Percentiles rank a stretch among this genome's conserved stretches.
These are phyloP conservation scores for Gaultheria prostrata DNA, from an alignment of 148 eudicot genomes.

Conservation along the genomic window DNA sequence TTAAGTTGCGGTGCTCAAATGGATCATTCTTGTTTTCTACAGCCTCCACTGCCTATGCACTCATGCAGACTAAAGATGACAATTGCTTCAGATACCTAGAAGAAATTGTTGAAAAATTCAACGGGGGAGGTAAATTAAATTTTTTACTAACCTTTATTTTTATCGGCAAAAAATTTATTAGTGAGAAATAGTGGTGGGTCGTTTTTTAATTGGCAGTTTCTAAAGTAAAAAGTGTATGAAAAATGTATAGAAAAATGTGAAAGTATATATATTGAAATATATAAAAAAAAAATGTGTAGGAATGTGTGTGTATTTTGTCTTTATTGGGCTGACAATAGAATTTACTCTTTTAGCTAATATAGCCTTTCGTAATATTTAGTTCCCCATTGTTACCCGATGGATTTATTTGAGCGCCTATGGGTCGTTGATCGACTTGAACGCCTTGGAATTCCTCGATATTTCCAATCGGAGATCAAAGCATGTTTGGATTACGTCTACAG, in stretches of 20 bases:
- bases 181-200: too few relatives aligned
- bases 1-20: constrained; percentile 61
- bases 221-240: too few relatives aligned
- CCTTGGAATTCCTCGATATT: constrained; percentile 62
- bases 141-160: too few relatives aligned
- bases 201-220: too few relatives aligned
- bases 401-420: constrained; percentile 62
- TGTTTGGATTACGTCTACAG: constrained; percentile 46
- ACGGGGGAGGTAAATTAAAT: constrained; percentile 71
- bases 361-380: constrained; percentile 25
- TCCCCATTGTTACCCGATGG: constrained; percentile 59
- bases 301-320: too few relatives aligned
- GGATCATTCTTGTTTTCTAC: constrained; percentile 90
- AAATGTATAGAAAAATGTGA: too few relatives aligned
- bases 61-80: constrained; percentile 64
- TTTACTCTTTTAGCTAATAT: too few relatives aligned
- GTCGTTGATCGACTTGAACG: constrained; percentile 58
- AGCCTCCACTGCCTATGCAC: constrained; percentile 91
- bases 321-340: too few relatives aligned
- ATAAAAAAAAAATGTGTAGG: too few relatives aligned
- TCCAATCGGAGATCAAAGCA: constrained; percentile 40
- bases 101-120: constrained; percentile 48
- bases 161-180: too few relatives aligned
- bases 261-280: too few relatives aligned
- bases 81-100: constrained; percentile 64